Conservation (phyloP, 73 alveolate species). For the Paramecium pentaurelia region DNA sequence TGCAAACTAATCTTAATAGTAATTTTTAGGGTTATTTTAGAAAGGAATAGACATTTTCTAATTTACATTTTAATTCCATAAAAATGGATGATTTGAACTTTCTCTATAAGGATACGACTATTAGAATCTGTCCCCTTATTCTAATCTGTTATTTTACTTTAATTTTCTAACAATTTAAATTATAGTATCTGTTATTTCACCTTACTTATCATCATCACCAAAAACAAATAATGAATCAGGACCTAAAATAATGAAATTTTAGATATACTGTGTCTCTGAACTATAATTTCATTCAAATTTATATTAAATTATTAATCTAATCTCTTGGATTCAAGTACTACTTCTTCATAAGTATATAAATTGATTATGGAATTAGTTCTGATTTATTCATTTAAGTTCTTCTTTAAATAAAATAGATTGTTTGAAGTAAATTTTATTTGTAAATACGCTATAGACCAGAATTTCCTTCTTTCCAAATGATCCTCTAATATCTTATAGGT, state of each 20-base stretch:
- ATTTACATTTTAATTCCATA: background rate
- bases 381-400: background rate
- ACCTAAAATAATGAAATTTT: background rate
- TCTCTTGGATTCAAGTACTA: background rate
- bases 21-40: background rate
- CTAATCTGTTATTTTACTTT: background rate
- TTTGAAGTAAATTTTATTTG: background rate
- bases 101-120: background rate
- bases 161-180: background rate
- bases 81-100: background rate
- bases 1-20: background rate
- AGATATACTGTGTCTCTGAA: background rate
- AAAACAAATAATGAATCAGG: background rate
- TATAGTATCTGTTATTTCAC: background rate
- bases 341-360: background rate
- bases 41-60: background rate
- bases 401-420: background rate
- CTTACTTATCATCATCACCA: background rate
- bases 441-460: background rate
- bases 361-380: background rate
- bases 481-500: background rate
- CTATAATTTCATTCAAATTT: background rate
- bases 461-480: background rate
- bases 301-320: background rate
- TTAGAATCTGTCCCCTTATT: background rate